Conservation (phyloP, 768 basidiomycete genomes). For the Pulveroboletus sp. region DNA sequence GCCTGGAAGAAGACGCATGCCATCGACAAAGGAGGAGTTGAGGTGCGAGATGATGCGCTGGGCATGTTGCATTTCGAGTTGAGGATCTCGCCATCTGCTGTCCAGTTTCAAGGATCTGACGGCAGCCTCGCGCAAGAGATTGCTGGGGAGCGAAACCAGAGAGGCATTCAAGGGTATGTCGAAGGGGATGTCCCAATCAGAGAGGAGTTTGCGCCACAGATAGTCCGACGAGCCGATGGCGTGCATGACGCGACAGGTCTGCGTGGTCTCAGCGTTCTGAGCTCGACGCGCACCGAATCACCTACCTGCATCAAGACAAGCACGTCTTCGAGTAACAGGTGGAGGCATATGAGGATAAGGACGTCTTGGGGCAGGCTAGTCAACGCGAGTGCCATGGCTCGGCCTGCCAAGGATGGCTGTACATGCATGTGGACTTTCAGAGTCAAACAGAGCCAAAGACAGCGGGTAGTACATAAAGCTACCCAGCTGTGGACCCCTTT, state of each 20-base stretch:
- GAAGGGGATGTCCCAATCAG: constrained; percentile 34
- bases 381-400: constrained; percentile 16
- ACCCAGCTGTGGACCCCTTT: constrained; percentile 29
- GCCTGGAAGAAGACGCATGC: constrained; percentile 47
- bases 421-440: background rate
- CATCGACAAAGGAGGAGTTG: constrained; percentile 38
- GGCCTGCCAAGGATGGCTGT: background rate
- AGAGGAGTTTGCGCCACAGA: constrained; percentile 47
- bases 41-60: constrained; percentile 34
- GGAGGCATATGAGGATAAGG: constrained; percentile 35
- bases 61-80: constrained; percentile 34
- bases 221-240: constrained; percentile 49
- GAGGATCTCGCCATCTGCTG: constrained; percentile 43
- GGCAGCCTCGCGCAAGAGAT: constrained; percentile 39
- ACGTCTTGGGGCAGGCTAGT: constrained; percentile 42
- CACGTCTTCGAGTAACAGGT: constrained; percentile 38
- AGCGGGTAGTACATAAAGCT: constrained; percentile 23
- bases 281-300: constrained; percentile 20
- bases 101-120: constrained; percentile 48
- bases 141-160: constrained; percentile 34
- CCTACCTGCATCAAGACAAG: constrained; percentile 51
- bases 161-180: constrained; percentile 38
- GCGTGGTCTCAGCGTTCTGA: constrained; percentile 26
- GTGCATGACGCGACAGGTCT: constrained; percentile 61
- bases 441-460: constrained; percentile 30